phyloP scores from a whole-genome alignment of 1,284 basidiomycete genomes.

The Ganoderma sinense region DNA sequence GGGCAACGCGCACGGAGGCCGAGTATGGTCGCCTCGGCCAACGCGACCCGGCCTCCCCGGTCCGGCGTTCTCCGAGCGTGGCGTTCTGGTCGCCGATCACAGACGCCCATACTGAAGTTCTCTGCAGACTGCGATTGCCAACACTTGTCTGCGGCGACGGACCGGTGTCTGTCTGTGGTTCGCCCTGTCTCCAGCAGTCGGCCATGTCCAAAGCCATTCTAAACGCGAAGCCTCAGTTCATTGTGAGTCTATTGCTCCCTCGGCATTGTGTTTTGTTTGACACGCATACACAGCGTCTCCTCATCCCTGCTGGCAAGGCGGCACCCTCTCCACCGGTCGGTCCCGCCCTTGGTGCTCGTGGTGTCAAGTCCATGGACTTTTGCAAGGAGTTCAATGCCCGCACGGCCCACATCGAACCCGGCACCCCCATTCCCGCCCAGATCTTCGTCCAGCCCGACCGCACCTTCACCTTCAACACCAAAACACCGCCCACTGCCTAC shows the following conservation, averaged over 20 bases:
- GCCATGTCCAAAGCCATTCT: constrained; percentile 65
- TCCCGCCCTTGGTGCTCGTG: constrained; percentile 96
- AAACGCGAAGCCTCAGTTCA: constrained; percentile 66
- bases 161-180: constrained; percentile 18
- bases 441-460: constrained; percentile 96
- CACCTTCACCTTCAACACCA: constrained; percentile 92
- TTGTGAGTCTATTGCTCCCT: constrained; percentile 53
- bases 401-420: constrained; percentile 88
- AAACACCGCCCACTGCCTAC: constrained; percentile 92
- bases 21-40: constrained; percentile 4
- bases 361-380: constrained; percentile 99
- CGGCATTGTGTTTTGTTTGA: constrained; percentile 13
- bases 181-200: constrained; percentile 14
- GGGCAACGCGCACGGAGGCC: background rate
- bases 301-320: constrained; percentile 94
- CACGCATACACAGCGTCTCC: constrained; percentile 89
- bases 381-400: constrained; percentile 97
- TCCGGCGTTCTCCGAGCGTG: constrained; percentile 11
- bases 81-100: background rate
- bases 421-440: constrained; percentile 88
- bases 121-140: background rate
- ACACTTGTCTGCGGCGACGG: constrained; percentile 16
- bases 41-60: background rate
- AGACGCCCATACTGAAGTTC: constrained; percentile 15
- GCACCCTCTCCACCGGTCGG: constrained; percentile 97